Evolutionary conservation across 2,329 filamentous ascomycete genomes (phyloP).

Genomic region (Lecanicillium sp.): DNA sequence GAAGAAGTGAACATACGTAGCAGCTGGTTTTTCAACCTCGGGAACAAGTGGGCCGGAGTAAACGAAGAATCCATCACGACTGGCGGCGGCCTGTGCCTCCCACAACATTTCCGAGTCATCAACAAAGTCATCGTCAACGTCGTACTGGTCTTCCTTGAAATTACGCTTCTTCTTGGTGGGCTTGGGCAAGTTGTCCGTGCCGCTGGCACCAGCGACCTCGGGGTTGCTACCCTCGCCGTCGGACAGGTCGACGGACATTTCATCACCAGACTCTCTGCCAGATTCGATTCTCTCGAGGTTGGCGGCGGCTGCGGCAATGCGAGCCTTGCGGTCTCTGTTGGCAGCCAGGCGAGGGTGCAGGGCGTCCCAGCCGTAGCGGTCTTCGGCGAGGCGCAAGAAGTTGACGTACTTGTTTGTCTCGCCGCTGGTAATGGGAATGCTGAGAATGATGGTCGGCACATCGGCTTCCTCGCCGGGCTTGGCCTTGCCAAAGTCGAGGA

Average conservation of each 20-base stretch:
- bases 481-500: slow-evolving; percentile 55
- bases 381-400: slow-evolving; percentile 88
- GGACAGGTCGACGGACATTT: slow-evolving; percentile 76
- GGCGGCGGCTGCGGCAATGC: slow-evolving; percentile 82
- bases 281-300: slow-evolving; percentile 72
- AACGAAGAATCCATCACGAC: slow-evolving; percentile 95
- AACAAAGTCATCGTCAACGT: slow-evolving; percentile 76
- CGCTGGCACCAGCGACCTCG: slow-evolving; percentile 66
- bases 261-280: slow-evolving; percentile 64
- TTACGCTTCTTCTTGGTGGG: slow-evolving; percentile 78
- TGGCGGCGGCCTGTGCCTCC: slow-evolving; percentile 92
- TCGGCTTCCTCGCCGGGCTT: slow-evolving; percentile 52
- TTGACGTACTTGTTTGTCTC: slow-evolving; percentile 89
- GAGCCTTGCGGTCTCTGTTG: slow-evolving; percentile 77
- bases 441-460: slow-evolving; percentile 75
- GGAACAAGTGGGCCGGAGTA: slow-evolving; percentile 89
- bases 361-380: slow-evolving; percentile 90
- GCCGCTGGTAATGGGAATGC: slow-evolving; percentile 67
- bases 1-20: slow-evolving; percentile 38
- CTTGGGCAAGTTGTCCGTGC: slow-evolving; percentile 56
- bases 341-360: slow-evolving; percentile 87
- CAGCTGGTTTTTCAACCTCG: slow-evolving; percentile 69
- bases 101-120: slow-evolving; percentile 93
- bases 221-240: slow-evolving; percentile 75
- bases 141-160: slow-evolving; percentile 76